Evolutionary conservation across 352 stramenopile species (phyloP).

Genomic region (Phytopythium aichiense): DNA sequence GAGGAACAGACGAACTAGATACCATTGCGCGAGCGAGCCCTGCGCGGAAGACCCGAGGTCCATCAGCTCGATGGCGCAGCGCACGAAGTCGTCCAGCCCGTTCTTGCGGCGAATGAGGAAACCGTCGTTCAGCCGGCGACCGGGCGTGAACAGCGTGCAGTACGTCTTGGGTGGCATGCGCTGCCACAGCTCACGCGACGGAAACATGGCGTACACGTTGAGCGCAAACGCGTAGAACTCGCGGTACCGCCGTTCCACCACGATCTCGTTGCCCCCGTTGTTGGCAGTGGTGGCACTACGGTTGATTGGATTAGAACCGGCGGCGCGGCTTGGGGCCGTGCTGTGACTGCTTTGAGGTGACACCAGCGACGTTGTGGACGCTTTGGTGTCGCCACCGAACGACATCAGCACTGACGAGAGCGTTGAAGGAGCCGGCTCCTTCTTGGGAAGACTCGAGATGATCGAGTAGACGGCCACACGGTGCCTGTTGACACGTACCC

Average conservation of each 20-base stretch:
- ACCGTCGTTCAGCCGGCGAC: conserved; percentile 23
- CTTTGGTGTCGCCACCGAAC: background rate
- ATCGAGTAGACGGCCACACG: conserved; percentile 58
- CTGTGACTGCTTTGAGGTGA: background rate
- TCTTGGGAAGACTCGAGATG: conserved; percentile 34
- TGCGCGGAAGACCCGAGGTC: conserved; percentile 37
- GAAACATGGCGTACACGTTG: conserved; percentile 59
- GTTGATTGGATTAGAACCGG: background rate
- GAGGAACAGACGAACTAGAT: conserved; percentile 61
- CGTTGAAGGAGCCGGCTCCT: background rate
- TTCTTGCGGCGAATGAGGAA: conserved; percentile 64
- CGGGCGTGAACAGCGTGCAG: conserved; percentile 24
- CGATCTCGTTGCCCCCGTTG: conserved; percentile 19
- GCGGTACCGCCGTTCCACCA: conserved; percentile 65
- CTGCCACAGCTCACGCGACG: conserved; percentile 47
- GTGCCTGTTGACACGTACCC: conserved; percentile 46
- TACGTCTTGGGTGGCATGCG: conserved; percentile 67
- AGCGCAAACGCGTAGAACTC: conserved; percentile 76
- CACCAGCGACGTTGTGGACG: background rate
- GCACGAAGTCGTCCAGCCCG: conserved; percentile 66
- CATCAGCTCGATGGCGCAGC: conserved; percentile 54
- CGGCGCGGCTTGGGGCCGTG: background rate
- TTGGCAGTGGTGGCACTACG: background rate
- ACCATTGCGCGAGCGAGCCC: conserved; percentile 58
- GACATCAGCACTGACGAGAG: conserved; percentile 7